phyloP scores from a whole-genome alignment of 2,329 filamentous ascomycete genomes.

The Nannizzia gypsea region DNA sequence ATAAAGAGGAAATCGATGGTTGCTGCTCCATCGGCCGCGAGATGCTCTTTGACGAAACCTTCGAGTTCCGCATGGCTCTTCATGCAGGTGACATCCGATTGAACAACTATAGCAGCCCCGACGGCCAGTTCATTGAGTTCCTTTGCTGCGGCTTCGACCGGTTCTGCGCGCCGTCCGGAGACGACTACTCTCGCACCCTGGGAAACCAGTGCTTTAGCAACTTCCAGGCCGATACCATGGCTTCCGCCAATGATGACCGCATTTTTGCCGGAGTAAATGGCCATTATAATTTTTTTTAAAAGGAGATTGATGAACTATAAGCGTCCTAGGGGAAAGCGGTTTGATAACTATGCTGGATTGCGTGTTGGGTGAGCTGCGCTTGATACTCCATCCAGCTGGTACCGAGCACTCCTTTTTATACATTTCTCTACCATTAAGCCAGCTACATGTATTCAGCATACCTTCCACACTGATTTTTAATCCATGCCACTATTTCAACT shows the following conservation, averaged over 20 bases:
- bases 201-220: conserved; percentile 26
- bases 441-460: not conserved
- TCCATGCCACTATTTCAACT: not conserved
- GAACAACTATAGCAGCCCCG: conserved; percentile 5
- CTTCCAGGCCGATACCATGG: conserved; percentile 32
- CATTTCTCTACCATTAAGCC: not conserved
- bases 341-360: not conserved
- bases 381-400: not conserved
- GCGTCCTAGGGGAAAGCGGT: not conserved
- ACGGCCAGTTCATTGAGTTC: conserved; percentile 5
- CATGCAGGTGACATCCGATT: conserved; percentile 12
- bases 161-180: conserved; percentile 19
- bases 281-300: not conserved
- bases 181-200: conserved; percentile 32
- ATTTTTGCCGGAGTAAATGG: conserved; percentile 21
- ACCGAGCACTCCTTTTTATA: not conserved
- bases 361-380: no score
- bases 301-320: not conserved
- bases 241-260: conserved; percentile 33
- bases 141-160: conserved; percentile 6
- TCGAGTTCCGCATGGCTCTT: conserved; percentile 6
- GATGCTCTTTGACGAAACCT: not conserved
- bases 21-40: not conserved
- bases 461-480: not conserved
- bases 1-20: conserved; percentile 12